These are phyloP conservation scores for Allantophomopsis cytisporea DNA, from an alignment of 2,329 filamentous ascomycete species.

Conservation along the genomic window DNA sequence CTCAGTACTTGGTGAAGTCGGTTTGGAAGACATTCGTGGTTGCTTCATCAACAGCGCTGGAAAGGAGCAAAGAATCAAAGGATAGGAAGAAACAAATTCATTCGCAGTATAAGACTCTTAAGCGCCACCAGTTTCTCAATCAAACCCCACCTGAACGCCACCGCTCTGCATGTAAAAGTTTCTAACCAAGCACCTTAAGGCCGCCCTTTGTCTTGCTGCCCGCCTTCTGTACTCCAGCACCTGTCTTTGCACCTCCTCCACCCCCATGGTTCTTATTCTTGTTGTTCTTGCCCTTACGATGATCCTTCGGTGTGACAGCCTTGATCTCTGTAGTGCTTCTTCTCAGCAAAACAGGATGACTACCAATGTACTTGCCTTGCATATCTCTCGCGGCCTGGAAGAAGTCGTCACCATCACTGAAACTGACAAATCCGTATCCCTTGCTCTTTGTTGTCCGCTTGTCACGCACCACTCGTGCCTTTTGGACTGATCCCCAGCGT, in stretches of 20 bases:
- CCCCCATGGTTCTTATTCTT: slow-evolving; percentile 8
- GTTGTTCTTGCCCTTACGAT: slow-evolving; percentile 23
- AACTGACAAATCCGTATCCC: slow-evolving; percentile 93
- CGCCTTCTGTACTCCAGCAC: slow-evolving; percentile 43
- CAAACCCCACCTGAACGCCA: no score
- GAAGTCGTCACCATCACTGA: slow-evolving; percentile 89
- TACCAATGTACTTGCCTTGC: slow-evolving; percentile 98
- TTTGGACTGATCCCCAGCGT: slow-evolving; percentile 76
- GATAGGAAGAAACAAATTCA: no score
- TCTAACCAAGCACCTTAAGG: slow-evolving; percentile 42
- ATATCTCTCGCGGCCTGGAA: slow-evolving; percentile 95
- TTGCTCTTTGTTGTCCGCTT: slow-evolving; percentile 95
- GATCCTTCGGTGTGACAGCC: slow-evolving; percentile 52
- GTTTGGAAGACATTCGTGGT: no score
- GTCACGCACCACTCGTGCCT: slow-evolving; percentile 86
- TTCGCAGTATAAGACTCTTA: no score
- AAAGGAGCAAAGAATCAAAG: no score
- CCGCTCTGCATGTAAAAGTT: no score
- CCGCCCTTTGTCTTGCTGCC: slow-evolving; percentile 57
- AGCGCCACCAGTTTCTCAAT: no score
- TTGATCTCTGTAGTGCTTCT: slow-evolving; percentile 89
- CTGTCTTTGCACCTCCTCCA: slow-evolving; percentile 20
- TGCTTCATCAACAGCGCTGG: no score
- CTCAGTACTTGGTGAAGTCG: no score
- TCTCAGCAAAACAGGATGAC: slow-evolving; percentile 78